phyloP scores from a whole-genome alignment of 2,329 filamentous ascomycete species.

The Tolypocladium pustulatum region DNA sequence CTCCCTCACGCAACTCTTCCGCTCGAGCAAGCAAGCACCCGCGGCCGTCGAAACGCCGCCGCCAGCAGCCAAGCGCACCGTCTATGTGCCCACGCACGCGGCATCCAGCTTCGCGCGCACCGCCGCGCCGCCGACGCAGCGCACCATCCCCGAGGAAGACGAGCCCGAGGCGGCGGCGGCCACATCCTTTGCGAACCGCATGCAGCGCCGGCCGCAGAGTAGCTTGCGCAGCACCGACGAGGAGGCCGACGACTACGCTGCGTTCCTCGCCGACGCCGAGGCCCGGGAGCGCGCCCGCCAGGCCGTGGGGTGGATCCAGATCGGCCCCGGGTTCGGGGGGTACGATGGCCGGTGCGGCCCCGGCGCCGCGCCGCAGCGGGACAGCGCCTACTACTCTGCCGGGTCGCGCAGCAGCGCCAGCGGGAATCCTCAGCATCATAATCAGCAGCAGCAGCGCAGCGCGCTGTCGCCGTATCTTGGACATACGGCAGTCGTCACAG shows the following conservation, averaged over 20 bases:
- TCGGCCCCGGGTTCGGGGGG: background rate
- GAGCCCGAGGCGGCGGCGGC: slow-evolving; percentile 1
- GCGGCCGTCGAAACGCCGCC: background rate
- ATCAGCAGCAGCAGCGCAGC: background rate
- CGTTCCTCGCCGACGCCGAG: slow-evolving; percentile 12
- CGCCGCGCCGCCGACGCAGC: slow-evolving; percentile 8
- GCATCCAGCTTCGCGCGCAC: slow-evolving; percentile 16
- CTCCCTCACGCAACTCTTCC: slow-evolving; percentile 3
- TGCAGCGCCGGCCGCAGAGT: background rate
- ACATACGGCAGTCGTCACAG: background rate
- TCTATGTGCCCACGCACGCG: slow-evolving; percentile 19
- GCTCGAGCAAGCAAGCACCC: background rate
- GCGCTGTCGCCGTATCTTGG: background rate
- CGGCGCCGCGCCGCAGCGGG: background rate
- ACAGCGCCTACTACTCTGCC: slow-evolving; percentile 6
- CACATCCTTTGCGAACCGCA: background rate
- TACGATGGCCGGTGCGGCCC: background rate
- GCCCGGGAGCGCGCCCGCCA: slow-evolving; percentile 3
- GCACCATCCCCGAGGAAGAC: slow-evolving; percentile 4
- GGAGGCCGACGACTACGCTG: slow-evolving; percentile 10
- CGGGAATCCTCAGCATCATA: background rate
- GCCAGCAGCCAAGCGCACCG: background rate
- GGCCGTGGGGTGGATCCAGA: background rate
- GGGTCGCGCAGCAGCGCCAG: slow-evolving; percentile 3
- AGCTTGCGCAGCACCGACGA: background rate